These are phyloP conservation scores for Blastomyces silverae DNA, from an alignment of 2,329 filamentous ascomycete species.

Conservation along the genomic window DNA sequence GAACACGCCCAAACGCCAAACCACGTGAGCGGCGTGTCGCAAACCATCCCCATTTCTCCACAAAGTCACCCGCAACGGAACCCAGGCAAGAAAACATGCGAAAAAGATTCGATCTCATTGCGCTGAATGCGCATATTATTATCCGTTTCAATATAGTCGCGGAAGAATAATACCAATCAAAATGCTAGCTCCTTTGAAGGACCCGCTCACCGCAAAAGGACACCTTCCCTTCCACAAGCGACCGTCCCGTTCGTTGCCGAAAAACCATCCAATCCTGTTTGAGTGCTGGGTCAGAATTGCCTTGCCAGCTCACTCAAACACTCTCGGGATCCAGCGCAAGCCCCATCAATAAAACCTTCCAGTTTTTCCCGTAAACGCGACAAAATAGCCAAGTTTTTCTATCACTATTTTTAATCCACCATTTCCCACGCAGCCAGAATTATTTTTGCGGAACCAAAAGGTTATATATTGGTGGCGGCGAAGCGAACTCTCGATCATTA, in stretches of 20 bases:
- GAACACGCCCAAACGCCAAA: conserved; percentile 29
- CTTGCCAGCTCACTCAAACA: background rate
- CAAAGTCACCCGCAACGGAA: background rate
- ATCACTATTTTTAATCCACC: background rate
- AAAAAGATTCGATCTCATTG: background rate
- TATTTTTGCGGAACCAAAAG: background rate
- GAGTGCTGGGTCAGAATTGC: background rate
- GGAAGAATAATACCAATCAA: background rate
- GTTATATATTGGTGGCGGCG: conserved; percentile 1
- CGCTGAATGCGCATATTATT: background rate
- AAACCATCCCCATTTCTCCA: background rate
- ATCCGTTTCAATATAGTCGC: background rate
- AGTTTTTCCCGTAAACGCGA: background rate
- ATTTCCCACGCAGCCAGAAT: background rate
- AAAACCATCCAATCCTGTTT: conserved; percentile 11
- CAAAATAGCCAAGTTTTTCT: conserved; percentile 1
- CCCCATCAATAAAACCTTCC: conserved; percentile 2
- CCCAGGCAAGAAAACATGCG: background rate
- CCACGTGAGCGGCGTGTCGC: conserved; percentile 28
- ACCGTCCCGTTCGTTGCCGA: conserved; percentile 14
- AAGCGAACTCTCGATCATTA: background rate
- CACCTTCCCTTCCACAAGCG: background rate
- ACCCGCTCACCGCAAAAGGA: background rate
- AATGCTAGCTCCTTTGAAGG: background rate
- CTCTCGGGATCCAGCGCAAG: conserved; percentile 3